Conservation (phyloP, 2,329 filamentous ascomycete genomes). For the Apiospora malaysiana region DNA sequence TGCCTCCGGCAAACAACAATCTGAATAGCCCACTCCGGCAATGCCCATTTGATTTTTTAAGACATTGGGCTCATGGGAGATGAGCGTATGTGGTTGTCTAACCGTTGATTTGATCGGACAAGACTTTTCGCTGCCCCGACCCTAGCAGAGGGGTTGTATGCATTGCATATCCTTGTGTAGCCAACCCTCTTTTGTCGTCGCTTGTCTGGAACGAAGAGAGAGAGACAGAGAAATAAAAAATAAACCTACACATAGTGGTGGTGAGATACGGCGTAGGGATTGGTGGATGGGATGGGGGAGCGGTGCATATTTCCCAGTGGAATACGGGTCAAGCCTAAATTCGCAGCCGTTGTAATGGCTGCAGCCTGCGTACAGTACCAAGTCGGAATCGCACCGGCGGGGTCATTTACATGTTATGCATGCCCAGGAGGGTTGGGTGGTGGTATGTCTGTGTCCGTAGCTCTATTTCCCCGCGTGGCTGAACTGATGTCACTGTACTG, state of each 20-base stretch:
- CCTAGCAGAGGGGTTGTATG: conserved; percentile 11
- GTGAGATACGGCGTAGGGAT: not conserved
- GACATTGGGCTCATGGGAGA: conserved; percentile 18
- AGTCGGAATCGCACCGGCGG: conserved; percentile 16
- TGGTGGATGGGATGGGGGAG: not conserved
- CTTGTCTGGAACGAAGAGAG: not conserved
- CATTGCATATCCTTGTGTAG: not conserved
- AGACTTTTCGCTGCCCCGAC: not conserved
- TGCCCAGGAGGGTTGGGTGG: not conserved
- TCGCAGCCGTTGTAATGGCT: conserved; percentile 4
- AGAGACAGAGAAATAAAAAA: not conserved
- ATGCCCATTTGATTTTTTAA: conserved; percentile 9
- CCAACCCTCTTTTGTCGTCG: not conserved
- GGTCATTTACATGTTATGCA: conserved; percentile 12
- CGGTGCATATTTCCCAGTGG: conserved; percentile 7
- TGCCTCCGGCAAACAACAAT: conserved; percentile 3
- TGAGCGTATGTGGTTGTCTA: conserved; percentile 4
- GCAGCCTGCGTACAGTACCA: conserved; percentile 1
- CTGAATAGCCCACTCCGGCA: conserved; percentile 3
- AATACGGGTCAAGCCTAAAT: conserved; percentile 18
- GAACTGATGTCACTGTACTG: conserved; percentile 10
- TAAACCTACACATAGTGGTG: not conserved
- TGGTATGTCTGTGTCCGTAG: not conserved
- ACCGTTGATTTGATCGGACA: conserved; percentile 18
- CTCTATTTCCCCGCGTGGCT: conserved; percentile 17